phyloP scores from a whole-genome alignment of 2,329 filamentous ascomycete genomes.

The Huntiella bhutanensis region DNA sequence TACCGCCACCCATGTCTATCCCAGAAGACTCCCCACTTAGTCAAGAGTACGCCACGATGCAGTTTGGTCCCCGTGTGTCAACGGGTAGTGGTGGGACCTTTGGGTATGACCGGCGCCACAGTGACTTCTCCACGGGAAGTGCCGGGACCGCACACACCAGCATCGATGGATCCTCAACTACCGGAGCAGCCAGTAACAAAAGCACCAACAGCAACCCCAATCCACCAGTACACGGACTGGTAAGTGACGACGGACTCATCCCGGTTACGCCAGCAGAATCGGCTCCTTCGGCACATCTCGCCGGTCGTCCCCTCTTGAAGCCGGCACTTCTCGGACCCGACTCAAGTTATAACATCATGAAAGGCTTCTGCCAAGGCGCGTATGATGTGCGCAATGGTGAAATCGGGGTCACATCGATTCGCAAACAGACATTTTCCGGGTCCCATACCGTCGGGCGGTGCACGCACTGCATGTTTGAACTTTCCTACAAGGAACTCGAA shows the following conservation, averaged over 20 bases:
- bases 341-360: conserved; percentile 33
- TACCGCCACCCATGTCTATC: conserved; percentile 2
- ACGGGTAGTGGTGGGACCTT: no score
- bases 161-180: no score
- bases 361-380: conserved; percentile 37
- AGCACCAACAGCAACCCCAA: no score
- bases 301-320: neutral
- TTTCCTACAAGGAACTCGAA: conserved; percentile 33
- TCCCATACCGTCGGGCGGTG: conserved; percentile 31
- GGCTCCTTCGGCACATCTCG: neutral
- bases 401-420: conserved; percentile 30
- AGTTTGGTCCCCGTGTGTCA: neutral
- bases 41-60: neutral
- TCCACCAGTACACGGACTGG: no score
- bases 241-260: conserved; percentile 17
- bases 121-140: no score
- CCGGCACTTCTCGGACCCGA: conserved; percentile 10
- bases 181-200: no score
- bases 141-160: no score
- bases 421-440: conserved; percentile 24
- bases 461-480: conserved; percentile 32
- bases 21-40: neutral
- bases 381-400: conserved; percentile 29
- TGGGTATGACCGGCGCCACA: no score
- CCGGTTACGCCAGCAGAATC: neutral